Evolutionary conservation across 345 rosid species (phyloP), one percentile per base, ranked within the genome.

Genomic region (Citrus maxima): DNA sequence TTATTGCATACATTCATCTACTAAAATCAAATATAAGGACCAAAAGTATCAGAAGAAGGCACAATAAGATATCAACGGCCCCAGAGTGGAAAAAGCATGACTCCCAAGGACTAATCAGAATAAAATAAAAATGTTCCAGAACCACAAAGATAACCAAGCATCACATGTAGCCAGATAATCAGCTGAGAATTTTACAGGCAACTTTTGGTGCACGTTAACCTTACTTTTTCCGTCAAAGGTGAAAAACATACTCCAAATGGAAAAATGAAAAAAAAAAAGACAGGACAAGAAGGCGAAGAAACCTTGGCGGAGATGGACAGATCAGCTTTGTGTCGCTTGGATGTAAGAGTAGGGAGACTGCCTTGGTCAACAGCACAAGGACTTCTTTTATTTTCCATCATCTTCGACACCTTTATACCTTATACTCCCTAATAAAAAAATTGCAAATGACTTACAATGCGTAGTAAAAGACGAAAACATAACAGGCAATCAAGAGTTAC

Each of bases 301-400:
- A 94, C 99, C 99, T 94, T 96, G 74, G 90, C 74, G 25, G 93
- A 88, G 79, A 91, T 86, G 30, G 97, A 88, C 76, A 90, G 82
- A 76, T 87, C 91, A 56, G 94, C 81, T 87, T 92, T 96, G 46
- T 90, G 98, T 35, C 96, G 90, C 81, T 96, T 96, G 54, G 90
- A 73, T 54, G 88, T 83, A 25, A 92, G 88, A 75, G 90, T 78
- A 69, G 87, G 81, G 82, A 90, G 78, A 66, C 77, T 82, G 65
- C 80, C 82, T 59, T 92, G 92, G 73, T 88, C 98, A 10, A 93
- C 81, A 80, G 95, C 81, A 75, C 89, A 96, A 7, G 93, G 88
- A 61, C 87, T 89, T 71, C 88, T 83, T 85, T 96, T 93, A 84
- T 90, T 86, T 86, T 96, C 94, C 88, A 93, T 92, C 93, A 96